Conservation (phyloP, 257 asterid genomes). For the Primulina eburnea region DNA sequence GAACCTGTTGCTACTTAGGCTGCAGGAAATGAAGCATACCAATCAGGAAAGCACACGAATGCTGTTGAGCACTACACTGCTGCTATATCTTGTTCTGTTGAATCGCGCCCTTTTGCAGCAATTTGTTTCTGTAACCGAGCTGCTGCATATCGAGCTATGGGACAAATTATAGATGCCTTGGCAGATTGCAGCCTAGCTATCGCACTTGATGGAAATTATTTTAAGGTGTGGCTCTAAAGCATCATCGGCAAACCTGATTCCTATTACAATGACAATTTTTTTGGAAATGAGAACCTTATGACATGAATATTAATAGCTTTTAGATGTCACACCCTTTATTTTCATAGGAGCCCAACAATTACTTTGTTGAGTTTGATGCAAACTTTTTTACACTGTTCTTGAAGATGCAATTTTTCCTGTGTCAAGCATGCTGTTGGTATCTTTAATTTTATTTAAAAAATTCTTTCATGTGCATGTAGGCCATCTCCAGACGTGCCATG, state of each 20-base stretch:
- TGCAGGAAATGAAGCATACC: slow-evolving; percentile 95
- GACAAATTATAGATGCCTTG: slow-evolving; percentile 84
- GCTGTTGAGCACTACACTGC: slow-evolving; percentile 88
- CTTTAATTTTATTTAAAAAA: not conserved
- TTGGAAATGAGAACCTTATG: slow-evolving; percentile 19
- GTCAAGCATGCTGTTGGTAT: not conserved
- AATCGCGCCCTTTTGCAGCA: slow-evolving; percentile 90
- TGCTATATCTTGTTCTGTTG: slow-evolving; percentile 75
- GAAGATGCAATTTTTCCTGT: slow-evolving; percentile 4
- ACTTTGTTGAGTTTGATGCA: slow-evolving; percentile 6
- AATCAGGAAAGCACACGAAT: slow-evolving; percentile 71
- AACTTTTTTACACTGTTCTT: slow-evolving; percentile 18
- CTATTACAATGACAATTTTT: not conserved
- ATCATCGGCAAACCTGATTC: not conserved
- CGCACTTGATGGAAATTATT: slow-evolving; percentile 79
- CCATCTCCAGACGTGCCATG: slow-evolving; percentile 81
- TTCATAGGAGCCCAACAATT: slow-evolving; percentile 3
- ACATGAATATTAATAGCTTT: not conserved
- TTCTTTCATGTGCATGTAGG: slow-evolving; percentile 41
- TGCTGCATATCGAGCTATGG: slow-evolving; percentile 86
- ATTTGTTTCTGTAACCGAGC: slow-evolving; percentile 96
- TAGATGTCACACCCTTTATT: slow-evolving; percentile 4
- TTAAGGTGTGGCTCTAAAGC: slow-evolving; percentile 57
- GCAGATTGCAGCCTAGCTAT: slow-evolving; percentile 95
- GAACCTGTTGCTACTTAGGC: slow-evolving; percentile 40